Evolutionary conservation across 139 green algal genomes (phyloP).

Genomic region (Coccomyxa sp.): DNA sequence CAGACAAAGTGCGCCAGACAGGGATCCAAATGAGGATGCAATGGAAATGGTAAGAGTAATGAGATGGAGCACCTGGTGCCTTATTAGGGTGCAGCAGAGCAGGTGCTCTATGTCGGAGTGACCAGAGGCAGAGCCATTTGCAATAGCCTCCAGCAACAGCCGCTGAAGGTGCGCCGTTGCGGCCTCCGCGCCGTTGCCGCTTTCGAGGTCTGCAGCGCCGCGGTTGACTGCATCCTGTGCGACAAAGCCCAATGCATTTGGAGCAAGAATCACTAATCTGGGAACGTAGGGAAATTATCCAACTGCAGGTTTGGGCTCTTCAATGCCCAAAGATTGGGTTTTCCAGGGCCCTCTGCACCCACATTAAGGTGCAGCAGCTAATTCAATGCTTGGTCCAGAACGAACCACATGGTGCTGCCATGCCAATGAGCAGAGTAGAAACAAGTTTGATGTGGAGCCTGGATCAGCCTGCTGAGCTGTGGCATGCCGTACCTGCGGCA

Average conservation of each 20-base stretch:
- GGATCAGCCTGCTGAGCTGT: not conserved
- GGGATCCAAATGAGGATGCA: not conserved
- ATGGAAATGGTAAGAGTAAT: not conserved
- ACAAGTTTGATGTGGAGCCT: not conserved
- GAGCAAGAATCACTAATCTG: not conserved
- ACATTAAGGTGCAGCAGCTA: not conserved
- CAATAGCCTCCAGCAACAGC: conserved; percentile 56
- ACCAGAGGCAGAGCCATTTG: conserved; percentile 33
- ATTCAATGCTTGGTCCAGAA: not conserved
- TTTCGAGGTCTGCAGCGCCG: not conserved
- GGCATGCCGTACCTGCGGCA: conserved; percentile 1
- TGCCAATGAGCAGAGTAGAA: not conserved
- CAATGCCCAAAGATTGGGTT: not conserved
- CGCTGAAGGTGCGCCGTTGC: conserved; percentile 46
- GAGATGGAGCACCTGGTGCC: conserved; percentile 20
- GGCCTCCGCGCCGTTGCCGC: not conserved
- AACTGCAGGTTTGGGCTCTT: not conserved
- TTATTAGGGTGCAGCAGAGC: conserved; percentile 37
- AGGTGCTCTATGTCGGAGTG: conserved; percentile 33
- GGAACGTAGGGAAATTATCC: not conserved
- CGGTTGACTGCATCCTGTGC: not conserved
- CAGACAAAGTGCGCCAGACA: not conserved
- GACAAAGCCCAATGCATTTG: too few relatives aligned
- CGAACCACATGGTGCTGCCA: not conserved
- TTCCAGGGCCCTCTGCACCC: too few relatives aligned